Base-by-base conservation (phyloP, 2,329 filamentous ascomycete genomes). In the Botrytis paeoniae region DNA sequence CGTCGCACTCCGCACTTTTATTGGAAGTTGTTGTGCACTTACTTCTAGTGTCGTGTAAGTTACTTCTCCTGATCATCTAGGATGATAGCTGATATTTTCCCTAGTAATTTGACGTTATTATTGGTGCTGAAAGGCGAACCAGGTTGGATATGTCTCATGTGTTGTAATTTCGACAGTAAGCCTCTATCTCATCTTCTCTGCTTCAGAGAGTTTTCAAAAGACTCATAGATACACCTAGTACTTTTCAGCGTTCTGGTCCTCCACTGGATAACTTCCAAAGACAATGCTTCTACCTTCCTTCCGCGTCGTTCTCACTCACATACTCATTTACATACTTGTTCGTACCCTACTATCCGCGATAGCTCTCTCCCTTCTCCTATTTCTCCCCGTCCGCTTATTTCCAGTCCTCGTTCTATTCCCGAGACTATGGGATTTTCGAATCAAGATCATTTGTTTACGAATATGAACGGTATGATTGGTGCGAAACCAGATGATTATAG, bases 141-240 rank as follows among this genome's bases (percentile, higher is more conserved):
- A 3, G 89, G 86, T 4, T 91, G 89, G 89, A 85, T 91, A 4
- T 91, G 89, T 76, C 83, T 91, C 6, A 88, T 90, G 82, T 89
- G 88, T 77, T 92, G 89, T 78, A 91, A 91, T 77, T 84, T 85
- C 75, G 89, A 91, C 78, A 86, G 88, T 89, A 80, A 78, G 84
- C 81, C 39, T 43, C 73, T 29, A 25, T 48, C 51, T 43, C 54
- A 4, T 14, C 69, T 29, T 35, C 18, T 48, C 54, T 43, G 35
- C 37, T 35, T 7, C 43, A 60, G 12, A 32, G 16, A 3, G 41
- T 54, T 51, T 32, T 32, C 51, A 25, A 22, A 10, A 14, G 4
- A 16, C 22, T n/a, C 18, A 61, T 22, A 69, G 59, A 59, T 43
- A 51, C 18, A 12, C 18, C 18, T 20, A 16, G 87, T 90, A 25